phyloP scores from a whole-genome alignment of 1,284 basidiomycete species.

The Phlebopus sp. region DNA sequence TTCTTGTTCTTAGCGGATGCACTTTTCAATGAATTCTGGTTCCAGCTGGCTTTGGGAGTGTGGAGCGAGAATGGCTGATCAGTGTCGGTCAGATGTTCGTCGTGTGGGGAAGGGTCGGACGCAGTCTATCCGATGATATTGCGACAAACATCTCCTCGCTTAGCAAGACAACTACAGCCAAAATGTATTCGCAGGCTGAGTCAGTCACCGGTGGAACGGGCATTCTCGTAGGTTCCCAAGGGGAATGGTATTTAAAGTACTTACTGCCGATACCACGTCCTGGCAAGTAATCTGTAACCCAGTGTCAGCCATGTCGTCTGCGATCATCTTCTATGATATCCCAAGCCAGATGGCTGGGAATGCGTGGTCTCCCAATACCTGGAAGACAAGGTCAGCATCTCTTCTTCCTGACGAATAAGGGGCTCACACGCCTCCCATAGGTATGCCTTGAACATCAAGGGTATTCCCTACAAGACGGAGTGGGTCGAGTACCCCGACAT shows the following conservation, averaged over 20 bases:
- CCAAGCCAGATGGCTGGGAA: slow-evolving; percentile 22
- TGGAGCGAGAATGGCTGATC: too few species aligned
- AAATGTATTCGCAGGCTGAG: too few species aligned
- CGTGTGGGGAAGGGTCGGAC: too few species aligned
- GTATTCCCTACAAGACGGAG: slow-evolving; percentile 36
- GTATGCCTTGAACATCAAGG: slow-evolving; percentile 39
- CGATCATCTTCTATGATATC: slow-evolving; percentile 30
- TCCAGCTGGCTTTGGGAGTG: too few species aligned
- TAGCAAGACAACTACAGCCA: too few species aligned
- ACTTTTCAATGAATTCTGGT: neutral
- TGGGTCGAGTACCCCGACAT: slow-evolving; percentile 41
- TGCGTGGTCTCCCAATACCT: slow-evolving; percentile 32
- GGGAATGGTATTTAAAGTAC: slow-evolving; percentile 16
- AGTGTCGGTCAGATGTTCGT: too few species aligned
- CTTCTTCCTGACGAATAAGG: neutral
- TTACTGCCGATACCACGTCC: neutral
- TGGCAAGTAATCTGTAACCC: neutral
- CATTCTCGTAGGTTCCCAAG: neutral
- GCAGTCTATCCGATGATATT: too few species aligned
- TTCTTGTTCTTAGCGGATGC: neutral
- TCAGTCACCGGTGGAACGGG: too few species aligned
- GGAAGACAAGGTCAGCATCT: slow-evolving; percentile 25
- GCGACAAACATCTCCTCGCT: too few species aligned
- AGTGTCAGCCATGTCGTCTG: slow-evolving; percentile 17
- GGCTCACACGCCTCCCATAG: slow-evolving; percentile 18